phyloP scores from a whole-genome alignment of 352 stramenopile species.

The Phytophthora ramorum region DNA sequence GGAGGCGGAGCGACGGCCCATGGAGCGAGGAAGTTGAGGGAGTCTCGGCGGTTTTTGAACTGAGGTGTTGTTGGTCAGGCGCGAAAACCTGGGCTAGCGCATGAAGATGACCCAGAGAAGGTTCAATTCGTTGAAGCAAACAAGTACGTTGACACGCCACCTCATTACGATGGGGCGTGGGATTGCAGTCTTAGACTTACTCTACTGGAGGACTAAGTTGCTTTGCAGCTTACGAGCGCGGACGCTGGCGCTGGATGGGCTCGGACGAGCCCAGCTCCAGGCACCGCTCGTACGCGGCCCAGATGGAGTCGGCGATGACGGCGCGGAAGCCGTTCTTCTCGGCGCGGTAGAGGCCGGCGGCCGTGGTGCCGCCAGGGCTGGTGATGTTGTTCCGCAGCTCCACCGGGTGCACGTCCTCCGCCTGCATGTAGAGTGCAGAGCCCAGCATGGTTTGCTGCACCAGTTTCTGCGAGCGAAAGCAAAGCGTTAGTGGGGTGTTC shows the following conservation, averaged over 20 bases:
- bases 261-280: constrained; percentile 93
- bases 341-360: constrained; percentile 94
- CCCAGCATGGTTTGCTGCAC: constrained; percentile 95
- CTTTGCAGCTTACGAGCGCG: constrained; percentile 48
- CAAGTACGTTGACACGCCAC: too few relatives aligned
- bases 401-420: constrained; percentile 90
- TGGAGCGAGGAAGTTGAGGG: constrained; percentile 12
- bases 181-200: neutral
- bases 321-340: constrained; percentile 96
- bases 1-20: constrained; percentile 61
- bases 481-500: neutral
- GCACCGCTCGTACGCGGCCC: constrained; percentile 94
- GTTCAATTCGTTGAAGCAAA: neutral
- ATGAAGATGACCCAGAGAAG: neutral
- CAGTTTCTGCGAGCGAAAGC: constrained; percentile 68
- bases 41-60: constrained; percentile 9
- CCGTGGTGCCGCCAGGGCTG: constrained; percentile 94
- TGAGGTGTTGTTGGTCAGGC: constrained; percentile 3
- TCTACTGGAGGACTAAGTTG: neutral
- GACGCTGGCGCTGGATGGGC: constrained; percentile 69
- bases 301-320: constrained; percentile 95
- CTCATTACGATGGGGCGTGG: too few relatives aligned
- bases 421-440: constrained; percentile 94
- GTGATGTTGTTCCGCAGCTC: constrained; percentile 96
- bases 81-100: neutral